Conservation (phyloP, 2,329 filamentous ascomycete species). For the Alternaria ventricosa region DNA sequence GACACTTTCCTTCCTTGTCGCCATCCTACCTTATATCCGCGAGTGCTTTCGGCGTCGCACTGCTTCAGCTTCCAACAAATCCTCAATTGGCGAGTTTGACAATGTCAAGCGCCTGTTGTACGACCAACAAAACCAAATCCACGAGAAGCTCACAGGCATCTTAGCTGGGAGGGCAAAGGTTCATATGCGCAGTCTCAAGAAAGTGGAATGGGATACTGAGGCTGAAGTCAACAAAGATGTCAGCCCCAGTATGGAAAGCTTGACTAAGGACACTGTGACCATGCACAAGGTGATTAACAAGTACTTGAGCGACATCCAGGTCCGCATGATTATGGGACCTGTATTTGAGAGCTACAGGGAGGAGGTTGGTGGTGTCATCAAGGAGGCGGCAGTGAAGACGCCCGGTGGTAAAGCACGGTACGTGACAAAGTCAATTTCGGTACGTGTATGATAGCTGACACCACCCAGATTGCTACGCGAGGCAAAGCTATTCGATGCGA, state of each 20-base stretch:
- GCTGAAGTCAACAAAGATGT: constrained; percentile 50
- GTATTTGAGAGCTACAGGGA: constrained; percentile 84
- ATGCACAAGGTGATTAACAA: constrained; percentile 84
- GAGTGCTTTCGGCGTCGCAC: constrained; percentile 85
- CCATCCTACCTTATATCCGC: constrained; percentile 85
- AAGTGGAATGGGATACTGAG: constrained; percentile 73
- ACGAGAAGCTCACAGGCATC: constrained; percentile 91
- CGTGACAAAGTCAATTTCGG: constrained; percentile 32
- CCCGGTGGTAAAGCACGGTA: constrained; percentile 75
- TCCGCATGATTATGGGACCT: constrained; percentile 82
- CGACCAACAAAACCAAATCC: constrained; percentile 88
- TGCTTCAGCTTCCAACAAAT: constrained; percentile 51
- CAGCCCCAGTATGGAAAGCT: constrained; percentile 82
- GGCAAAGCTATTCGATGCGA: constrained; percentile 72
- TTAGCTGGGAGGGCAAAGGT: constrained; percentile 79
- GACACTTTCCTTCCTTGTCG: constrained; percentile 84
- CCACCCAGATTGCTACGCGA: constrained; percentile 73
- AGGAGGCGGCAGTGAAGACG: constrained; percentile 69
- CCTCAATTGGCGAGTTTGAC: constrained; percentile 79
- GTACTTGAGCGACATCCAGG: constrained; percentile 77
- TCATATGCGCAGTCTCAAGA: constrained; percentile 77
- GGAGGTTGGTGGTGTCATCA: constrained; percentile 76
- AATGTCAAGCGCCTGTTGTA: constrained; percentile 82
- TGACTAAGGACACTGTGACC: constrained; percentile 84
- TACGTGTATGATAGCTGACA: constrained; percentile 9